phyloP scores from a whole-genome alignment of 805 yeast species.

The Zygosaccharomyces lentus region DNA sequence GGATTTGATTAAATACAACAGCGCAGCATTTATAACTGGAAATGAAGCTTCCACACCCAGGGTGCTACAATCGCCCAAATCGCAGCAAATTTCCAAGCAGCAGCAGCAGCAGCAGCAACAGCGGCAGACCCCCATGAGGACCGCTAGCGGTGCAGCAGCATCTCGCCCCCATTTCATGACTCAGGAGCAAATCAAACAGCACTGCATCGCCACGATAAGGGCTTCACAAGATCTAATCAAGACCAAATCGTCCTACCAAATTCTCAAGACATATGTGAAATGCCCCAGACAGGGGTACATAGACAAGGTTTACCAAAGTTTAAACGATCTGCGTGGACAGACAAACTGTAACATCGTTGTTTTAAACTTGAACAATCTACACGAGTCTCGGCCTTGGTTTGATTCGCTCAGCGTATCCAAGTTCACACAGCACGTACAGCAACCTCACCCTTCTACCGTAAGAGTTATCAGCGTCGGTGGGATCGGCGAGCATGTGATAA shows the following conservation, averaged over 20 bases:
- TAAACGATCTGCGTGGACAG: constrained; percentile 31
- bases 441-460: constrained; percentile 33
- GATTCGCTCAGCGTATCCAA: constrained; percentile 22
- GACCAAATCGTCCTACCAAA: constrained; percentile 30
- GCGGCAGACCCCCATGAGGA: neutral
- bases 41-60: neutral
- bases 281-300: constrained; percentile 32
- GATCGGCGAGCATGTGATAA: constrained; percentile 31
- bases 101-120: neutral
- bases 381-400: constrained; percentile 34
- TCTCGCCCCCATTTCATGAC: constrained; percentile 22
- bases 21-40: neutral
- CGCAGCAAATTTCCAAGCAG: neutral
- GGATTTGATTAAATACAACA: constrained; percentile 12
- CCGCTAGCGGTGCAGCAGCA: neutral
- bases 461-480: constrained; percentile 34
- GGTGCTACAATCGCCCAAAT: neutral
- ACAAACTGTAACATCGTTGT: constrained; percentile 35
- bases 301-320: constrained; percentile 27
- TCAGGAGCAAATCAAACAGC: constrained; percentile 30
- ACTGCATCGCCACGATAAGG: constrained; percentile 28
- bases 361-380: constrained; percentile 32
- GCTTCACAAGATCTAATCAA: constrained; percentile 28
- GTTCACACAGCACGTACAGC: constrained; percentile 20
- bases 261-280: constrained; percentile 31